Evolutionary conservation across 495 filamentous ascomycete species (phyloP).

Genomic region (Mytilinidion resinicola): DNA sequence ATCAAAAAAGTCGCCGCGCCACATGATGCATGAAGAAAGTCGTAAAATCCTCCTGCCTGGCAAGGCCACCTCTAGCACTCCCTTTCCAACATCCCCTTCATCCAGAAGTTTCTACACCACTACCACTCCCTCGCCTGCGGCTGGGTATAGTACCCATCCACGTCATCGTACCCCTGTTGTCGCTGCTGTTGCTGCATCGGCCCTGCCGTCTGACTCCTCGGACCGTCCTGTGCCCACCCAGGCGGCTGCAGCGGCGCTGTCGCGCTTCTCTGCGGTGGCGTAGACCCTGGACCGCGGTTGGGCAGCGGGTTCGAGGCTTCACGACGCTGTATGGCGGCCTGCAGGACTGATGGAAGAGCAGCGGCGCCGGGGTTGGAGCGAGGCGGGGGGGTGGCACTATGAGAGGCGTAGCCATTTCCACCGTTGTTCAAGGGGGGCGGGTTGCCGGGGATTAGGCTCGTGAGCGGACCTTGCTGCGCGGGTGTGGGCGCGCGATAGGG

Average conservation of each 20-base stretch:
- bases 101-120: no score
- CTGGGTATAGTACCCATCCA: no score
- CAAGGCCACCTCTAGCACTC: no score
- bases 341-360: constrained; percentile 16
- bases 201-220: constrained; percentile 6
- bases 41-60: no score
- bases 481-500: constrained; percentile 1
- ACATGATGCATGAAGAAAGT: no score
- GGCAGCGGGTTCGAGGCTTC: constrained; percentile 22
- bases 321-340: constrained; percentile 26
- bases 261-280: constrained; percentile 16
- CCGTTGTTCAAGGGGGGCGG: background rate
- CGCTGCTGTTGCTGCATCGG: background rate
- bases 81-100: no score
- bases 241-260: constrained; percentile 22
- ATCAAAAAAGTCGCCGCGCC: no score
- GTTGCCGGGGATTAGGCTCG: background rate
- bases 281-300: constrained; percentile 4
- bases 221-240: constrained; percentile 8
- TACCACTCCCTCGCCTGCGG: no score
- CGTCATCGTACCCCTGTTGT: no score
- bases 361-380: constrained; percentile 20
- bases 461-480: background rate
- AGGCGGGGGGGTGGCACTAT: constrained; percentile 8
- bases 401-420: constrained; percentile 10